phyloP scores from a whole-genome alignment of 305 asterid species.

The Fraxinus nigra region DNA sequence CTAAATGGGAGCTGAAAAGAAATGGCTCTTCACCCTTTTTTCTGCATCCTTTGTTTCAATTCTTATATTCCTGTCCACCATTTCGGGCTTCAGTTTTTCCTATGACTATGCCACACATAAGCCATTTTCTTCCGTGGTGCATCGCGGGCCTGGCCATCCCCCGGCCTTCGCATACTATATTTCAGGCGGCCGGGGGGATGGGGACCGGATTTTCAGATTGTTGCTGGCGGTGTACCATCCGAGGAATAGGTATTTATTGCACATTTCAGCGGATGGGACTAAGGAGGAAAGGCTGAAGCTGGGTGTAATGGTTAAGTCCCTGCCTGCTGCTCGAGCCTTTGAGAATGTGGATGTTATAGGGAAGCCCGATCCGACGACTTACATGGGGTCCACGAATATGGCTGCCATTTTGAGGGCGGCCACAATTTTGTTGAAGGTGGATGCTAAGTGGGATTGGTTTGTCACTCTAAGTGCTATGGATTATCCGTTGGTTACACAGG shows the following conservation, averaged over 20 bases:
- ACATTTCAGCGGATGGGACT: slow-evolving; percentile 69
- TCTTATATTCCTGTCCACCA: slow-evolving; percentile 57
- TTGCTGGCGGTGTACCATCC: slow-evolving; percentile 93
- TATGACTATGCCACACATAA: slow-evolving; percentile 52
- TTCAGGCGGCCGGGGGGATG: slow-evolving; percentile 75
- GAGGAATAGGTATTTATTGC: slow-evolving; percentile 91
- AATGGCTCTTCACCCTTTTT: slow-evolving; percentile 91
- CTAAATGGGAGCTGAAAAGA: slow-evolving; percentile 82
- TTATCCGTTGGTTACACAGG: slow-evolving; percentile 90
- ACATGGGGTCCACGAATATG: slow-evolving; percentile 82
- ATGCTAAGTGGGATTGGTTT: slow-evolving; percentile 93
- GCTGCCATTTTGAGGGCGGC: slow-evolving; percentile 82
- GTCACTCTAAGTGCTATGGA: slow-evolving; percentile 78
- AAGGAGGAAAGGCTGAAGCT: slow-evolving; percentile 73
- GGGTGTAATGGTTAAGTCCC: slow-evolving; percentile 61
- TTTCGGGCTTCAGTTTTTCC: slow-evolving; percentile 74
- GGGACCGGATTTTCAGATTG: slow-evolving; percentile 70
- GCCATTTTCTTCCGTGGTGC: slow-evolving; percentile 52
- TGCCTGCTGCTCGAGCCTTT: slow-evolving; percentile 74
- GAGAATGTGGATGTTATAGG: slow-evolving; percentile 97
- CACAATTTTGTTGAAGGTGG: slow-evolving; percentile 76
- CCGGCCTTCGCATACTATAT: slow-evolving; percentile 90
- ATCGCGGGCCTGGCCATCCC: slow-evolving; percentile 75
- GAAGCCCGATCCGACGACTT: slow-evolving; percentile 89
- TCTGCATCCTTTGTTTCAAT: slow-evolving; percentile 81